These are phyloP conservation scores for Rhododendron molle DNA, from an alignment of 148 eudicot species.

Conservation along the genomic window DNA sequence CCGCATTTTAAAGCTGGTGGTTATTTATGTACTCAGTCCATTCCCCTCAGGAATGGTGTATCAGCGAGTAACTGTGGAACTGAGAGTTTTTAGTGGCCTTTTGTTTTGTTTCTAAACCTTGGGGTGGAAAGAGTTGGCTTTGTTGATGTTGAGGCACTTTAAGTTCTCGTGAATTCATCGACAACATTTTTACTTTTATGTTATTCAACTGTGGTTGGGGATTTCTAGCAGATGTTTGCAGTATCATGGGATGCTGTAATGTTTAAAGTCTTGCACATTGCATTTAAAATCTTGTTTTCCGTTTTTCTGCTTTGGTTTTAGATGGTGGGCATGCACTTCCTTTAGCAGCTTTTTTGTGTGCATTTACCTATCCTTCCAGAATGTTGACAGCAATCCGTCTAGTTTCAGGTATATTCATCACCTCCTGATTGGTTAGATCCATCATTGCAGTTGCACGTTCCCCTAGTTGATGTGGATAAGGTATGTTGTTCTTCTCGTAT, in stretches of 20 bases:
- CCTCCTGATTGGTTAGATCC: constrained; percentile 61
- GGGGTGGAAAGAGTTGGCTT: background rate
- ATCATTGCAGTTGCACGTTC: constrained; percentile 64
- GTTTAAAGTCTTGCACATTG: background rate
- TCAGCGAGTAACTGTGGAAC: background rate
- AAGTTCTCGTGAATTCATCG: background rate
- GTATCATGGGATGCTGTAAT: background rate
- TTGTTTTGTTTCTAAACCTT: constrained; percentile 1
- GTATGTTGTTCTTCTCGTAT: constrained; percentile 29
- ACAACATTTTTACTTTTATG: background rate
- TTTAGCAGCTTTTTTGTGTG: background rate
- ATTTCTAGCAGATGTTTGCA: background rate
- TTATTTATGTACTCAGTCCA: background rate
- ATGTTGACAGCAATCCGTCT: background rate
- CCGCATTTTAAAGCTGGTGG: background rate
- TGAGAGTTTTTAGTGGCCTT: background rate
- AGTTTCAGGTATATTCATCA: constrained; percentile 44
- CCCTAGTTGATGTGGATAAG: constrained; percentile 95
- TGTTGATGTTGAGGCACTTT: background rate
- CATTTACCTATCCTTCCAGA: background rate
- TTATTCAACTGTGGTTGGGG: constrained; percentile 1
- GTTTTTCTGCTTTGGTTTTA: background rate
- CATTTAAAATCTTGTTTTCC: background rate
- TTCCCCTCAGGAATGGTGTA: background rate
- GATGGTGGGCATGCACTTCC: background rate